Percentiles rank a stretch among this genome's conserved stretches.
Conservation (phyloP, 495 filamentous ascomycete genomes). For the Lindgomyces ingoldianus region DNA sequence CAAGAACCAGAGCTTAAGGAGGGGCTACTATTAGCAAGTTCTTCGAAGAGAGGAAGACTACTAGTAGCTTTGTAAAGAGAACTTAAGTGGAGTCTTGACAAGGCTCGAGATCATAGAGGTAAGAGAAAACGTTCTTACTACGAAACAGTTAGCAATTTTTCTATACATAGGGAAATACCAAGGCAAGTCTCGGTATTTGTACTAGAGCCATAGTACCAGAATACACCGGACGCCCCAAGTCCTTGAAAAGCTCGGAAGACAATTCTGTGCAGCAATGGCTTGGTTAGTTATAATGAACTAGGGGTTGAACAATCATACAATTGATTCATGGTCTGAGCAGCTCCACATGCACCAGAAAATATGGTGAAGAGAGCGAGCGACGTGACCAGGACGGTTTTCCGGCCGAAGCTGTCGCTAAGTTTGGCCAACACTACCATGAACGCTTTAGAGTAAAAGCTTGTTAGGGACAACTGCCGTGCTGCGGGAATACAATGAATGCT, state of each 20-base stretch:
- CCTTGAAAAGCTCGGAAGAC: conserved; percentile 15
- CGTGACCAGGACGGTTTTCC: conserved; percentile 40
- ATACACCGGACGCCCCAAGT: conserved; percentile 6
- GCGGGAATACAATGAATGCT: not conserved
- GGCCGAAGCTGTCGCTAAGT: conserved; percentile 41
- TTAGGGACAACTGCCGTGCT: not conserved
- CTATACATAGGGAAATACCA: too few species aligned
- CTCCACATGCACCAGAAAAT: conserved; percentile 25
- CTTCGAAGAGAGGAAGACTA: too few species aligned
- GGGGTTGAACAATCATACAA: conserved; percentile 38
- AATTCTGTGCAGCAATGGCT: conserved; percentile 10
- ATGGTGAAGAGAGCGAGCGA: conserved; percentile 43
- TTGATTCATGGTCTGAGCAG: conserved; percentile 37
- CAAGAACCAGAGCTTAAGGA: conserved; percentile 56
- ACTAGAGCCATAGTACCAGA: too few species aligned
- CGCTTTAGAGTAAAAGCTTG: not conserved
- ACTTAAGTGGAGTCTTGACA: too few species aligned
- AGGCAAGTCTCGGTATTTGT: too few species aligned
- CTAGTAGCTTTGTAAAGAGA: too few species aligned
- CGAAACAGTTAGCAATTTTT: too few species aligned
- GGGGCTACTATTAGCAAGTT: too few species aligned
- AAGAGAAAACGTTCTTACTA: too few species aligned
- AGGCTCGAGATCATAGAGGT: too few species aligned
- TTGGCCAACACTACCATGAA: conserved; percentile 23
- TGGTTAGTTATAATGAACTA: not conserved